These are phyloP conservation scores for carrot (Daucus carota) DNA, from an alignment of 129 eudicot species.

Conservation along the genomic window DH1_v3.0 NC_030385.2:13626501-13627000, in stretches of 20 bases:
- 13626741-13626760: not conserved
- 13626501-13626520: not conserved
- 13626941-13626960: too few relatives aligned
- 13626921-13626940: not conserved
- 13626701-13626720: not conserved
- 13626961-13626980: too few relatives aligned
- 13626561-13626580: not conserved
- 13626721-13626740: not conserved
- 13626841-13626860: too few relatives aligned
- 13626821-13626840: not conserved
- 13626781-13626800: not conserved
- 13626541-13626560: not conserved
- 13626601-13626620: not conserved
- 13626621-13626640: not conserved
- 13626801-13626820: too few relatives aligned
- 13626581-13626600: not conserved
- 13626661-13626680: not conserved
- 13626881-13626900: not conserved
- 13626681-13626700: not conserved
- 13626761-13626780: not conserved
- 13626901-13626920: not conserved
- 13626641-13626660: not conserved
- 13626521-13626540: conserved; percentile 6
- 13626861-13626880: too few relatives aligned
- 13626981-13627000: too few relatives aligned